These are phyloP conservation scores for Bonnemaisonia californica DNA, from an alignment of 31 red algal species.

Conservation along the genomic window DNA sequence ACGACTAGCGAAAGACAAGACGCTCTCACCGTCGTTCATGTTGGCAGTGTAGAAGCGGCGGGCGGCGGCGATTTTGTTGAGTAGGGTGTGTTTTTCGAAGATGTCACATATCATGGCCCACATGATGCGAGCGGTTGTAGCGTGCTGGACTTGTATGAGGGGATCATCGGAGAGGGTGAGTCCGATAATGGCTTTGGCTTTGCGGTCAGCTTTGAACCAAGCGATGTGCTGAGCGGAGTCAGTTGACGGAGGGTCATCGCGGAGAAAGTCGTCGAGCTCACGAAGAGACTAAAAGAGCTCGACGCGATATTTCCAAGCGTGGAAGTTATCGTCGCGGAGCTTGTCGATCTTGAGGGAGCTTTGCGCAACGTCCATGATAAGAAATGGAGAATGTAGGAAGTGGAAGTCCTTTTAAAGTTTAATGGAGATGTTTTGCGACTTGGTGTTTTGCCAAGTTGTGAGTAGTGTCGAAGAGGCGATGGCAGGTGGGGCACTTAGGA, in stretches of 20 bases:
- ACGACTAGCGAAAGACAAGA: not conserved
- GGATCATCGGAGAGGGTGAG: conserved; percentile 5
- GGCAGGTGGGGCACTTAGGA: too few species aligned
- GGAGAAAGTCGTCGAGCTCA: conserved; percentile 21
- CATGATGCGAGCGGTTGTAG: not conserved
- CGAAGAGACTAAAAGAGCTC: conserved; percentile 8
- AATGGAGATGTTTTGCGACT: too few species aligned
- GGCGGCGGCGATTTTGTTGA: conserved; percentile 4
- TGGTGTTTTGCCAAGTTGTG: too few species aligned
- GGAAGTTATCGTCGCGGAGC: conserved; percentile 30
- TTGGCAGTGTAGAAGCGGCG: not conserved
- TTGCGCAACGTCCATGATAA: not conserved
- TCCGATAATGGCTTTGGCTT: conserved; percentile 10
- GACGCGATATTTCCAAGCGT: conserved; percentile 39
- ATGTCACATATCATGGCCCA: conserved; percentile 8
- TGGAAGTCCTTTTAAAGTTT: too few species aligned
- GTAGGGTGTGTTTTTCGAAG: not conserved
- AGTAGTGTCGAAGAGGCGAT: too few species aligned
- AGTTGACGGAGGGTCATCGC: too few species aligned
- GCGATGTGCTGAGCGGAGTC: not conserved
- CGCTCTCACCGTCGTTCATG: not conserved
- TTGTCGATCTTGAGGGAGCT: conserved; percentile 27
- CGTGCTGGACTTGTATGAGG: conserved; percentile 3
- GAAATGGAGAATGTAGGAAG: too few species aligned
- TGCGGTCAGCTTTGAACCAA: not conserved